A percentile compares a stretch with the other conserved stretches of the same genome.
Conservation (phyloP, 116 monocot species). For the Phalaenopsis hybrid region DNA sequence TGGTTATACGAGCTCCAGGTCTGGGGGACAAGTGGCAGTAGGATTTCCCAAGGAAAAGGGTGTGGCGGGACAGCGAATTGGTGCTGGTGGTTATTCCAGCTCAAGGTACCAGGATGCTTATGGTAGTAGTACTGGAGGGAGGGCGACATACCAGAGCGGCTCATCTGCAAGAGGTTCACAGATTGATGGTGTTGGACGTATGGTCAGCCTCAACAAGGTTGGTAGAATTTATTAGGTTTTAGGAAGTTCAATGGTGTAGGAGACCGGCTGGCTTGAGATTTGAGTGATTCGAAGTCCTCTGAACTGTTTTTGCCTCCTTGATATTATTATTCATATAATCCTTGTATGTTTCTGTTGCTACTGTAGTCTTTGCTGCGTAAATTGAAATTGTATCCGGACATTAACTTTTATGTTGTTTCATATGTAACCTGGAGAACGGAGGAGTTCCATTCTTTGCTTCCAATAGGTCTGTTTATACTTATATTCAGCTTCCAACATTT, state of each 20-base stretch:
- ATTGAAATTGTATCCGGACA: too few species aligned
- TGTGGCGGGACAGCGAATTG: slow-evolving; percentile 21
- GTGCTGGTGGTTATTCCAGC: slow-evolving; percentile 18
- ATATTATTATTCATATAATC: too few species aligned
- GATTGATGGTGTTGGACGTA: slow-evolving; percentile 38
- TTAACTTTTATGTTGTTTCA: too few species aligned
- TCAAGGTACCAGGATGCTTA: slow-evolving; percentile 41
- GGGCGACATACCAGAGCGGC: slow-evolving; percentile 19
- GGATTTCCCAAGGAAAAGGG: slow-evolving; percentile 22
- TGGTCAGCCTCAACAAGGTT: slow-evolving; percentile 68
- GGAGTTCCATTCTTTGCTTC: too few species aligned
- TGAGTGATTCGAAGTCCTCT: not conserved
- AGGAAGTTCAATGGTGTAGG: too few species aligned
- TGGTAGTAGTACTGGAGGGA: slow-evolving; percentile 12
- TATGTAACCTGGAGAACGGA: too few species aligned
- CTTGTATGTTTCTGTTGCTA: too few species aligned
- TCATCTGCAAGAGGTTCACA: slow-evolving; percentile 29
- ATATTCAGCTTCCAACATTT: too few species aligned
- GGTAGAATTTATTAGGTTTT: slow-evolving; percentile 28
- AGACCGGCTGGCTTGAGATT: not conserved
- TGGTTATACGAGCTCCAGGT: slow-evolving; percentile 23
- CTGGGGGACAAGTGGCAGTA: slow-evolving; percentile 23
- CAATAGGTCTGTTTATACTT: too few species aligned
- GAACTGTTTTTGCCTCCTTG: too few species aligned
- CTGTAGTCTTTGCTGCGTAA: too few species aligned